Percentiles rank a stretch among this genome's conserved stretches.
Conservation (phyloP, 106 monocot genomes). For the Narthecium ossifragum region DNA sequence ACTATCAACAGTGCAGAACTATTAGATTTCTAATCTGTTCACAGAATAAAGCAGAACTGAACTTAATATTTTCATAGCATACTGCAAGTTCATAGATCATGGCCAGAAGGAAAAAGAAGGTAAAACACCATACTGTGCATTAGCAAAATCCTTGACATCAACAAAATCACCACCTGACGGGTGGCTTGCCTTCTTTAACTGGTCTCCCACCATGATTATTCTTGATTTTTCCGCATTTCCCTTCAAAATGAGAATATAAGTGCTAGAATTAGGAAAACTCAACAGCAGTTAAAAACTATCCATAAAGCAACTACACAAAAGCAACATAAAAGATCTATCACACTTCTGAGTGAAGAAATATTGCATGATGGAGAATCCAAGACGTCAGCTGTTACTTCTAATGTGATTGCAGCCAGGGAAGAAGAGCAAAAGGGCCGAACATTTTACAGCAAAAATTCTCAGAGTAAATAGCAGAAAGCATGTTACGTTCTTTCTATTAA, state of each 20-base stretch:
- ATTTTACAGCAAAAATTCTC: no score
- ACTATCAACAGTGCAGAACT: no score
- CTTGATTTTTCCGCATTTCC: constrained; percentile 91
- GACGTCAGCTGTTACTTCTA: neutral
- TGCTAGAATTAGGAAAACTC: neutral
- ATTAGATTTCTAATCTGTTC: no score
- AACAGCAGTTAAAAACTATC: neutral
- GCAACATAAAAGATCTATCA: no score
- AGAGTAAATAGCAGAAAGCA: no score
- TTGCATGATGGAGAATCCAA: neutral
- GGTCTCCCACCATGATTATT: constrained; percentile 91
- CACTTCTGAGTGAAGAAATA: no score
- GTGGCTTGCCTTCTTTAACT: constrained; percentile 60
- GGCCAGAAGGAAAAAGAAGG: no score
- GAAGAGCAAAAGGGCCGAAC: neutral
- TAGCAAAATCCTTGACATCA: constrained; percentile 47
- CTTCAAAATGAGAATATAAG: constrained; percentile 24
- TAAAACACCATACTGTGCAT: constrained; percentile 52
- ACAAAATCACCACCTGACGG: constrained; percentile 30
- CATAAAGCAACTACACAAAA: no score
- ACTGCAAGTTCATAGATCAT: no score
- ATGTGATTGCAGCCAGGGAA: neutral
- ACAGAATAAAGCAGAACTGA: no score
- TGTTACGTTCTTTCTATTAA: no score
- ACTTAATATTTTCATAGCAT: no score